phyloP scores from a whole-genome alignment of 2,329 filamentous ascomycete species.

The Aspergillus felis region DNA sequence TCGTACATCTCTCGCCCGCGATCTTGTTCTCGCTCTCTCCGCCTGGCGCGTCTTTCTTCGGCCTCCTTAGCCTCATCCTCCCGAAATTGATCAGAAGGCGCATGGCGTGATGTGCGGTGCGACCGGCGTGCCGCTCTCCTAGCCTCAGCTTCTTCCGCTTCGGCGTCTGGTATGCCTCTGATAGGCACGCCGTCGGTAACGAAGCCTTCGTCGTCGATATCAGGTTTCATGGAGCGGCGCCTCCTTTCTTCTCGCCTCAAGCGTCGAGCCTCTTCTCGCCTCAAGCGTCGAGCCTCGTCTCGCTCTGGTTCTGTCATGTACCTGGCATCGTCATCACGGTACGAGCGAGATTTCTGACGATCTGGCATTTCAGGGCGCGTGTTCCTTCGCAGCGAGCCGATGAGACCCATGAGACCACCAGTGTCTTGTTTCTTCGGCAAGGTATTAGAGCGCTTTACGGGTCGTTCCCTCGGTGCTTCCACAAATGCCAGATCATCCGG shows the following conservation, averaged over 20 bases:
- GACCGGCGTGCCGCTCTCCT: conserved; percentile 61
- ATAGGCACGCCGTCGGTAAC: conserved; percentile 42
- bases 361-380: conserved; percentile 32
- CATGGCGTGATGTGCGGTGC: conserved; percentile 42
- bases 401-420: conserved; percentile 58
- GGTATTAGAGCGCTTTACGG: conserved; percentile 59
- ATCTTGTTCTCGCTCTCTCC: conserved; percentile 47
- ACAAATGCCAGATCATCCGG: conserved; percentile 52
- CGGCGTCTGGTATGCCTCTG: conserved; percentile 31
- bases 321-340: conserved; percentile 33
- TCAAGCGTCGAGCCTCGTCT: conserved; percentile 31
- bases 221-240: conserved; percentile 42
- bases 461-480: conserved; percentile 47
- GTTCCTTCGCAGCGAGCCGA: conserved; percentile 47
- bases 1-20: conserved; percentile 38
- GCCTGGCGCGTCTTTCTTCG: conserved; percentile 46
- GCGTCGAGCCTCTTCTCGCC: conserved; percentile 32
- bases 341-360: conserved; percentile 34
- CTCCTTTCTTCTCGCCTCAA: conserved; percentile 34
- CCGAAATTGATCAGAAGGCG: conserved; percentile 30
- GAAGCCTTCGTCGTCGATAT: conserved; percentile 48
- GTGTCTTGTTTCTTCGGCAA: conserved; percentile 57
- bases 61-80: conserved; percentile 31
- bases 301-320: conserved; percentile 34
- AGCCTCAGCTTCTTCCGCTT: conserved; percentile 55